Evolutionary conservation across 2,329 filamentous ascomycete species (phyloP), one percentile per base, ranked within the genome.

Genomic region (Xylaria sp.): DNA sequence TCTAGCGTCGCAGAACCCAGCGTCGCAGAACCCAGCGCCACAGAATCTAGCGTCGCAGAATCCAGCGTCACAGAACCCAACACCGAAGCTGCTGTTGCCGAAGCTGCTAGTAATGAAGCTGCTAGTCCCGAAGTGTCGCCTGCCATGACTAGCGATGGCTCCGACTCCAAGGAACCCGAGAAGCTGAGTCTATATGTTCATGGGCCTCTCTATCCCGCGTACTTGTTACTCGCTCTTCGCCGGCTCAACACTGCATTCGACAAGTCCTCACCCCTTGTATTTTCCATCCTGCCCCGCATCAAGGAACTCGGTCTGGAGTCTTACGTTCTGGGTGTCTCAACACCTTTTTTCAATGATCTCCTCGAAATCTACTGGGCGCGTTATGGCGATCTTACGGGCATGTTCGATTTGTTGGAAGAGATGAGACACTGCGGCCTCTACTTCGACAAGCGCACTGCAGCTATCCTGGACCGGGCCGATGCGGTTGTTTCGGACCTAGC

Each of bases 311-410:
- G 89, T 1, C 79, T 88, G 1, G 81, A 83, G 1, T 88, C 87
- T 0, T 90, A 88, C 68, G 85, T 90, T 5, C 80, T 93, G 0
- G 89, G 88, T 52, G 86, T 84, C 4, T 86, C 85, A 16, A 88
- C 88, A 0, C 76, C 81, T 0, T 83, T 92, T 48, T 92, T 90
- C 76, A 86, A 88, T 69, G 78, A 83, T 53, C 79, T 91, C 39
- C 78, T 90, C 23, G 73, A 77, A 11, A 79, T 87, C 19, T 77
- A 84, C 58, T 90, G 87, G 83, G 72, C 75, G 39, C 81, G 83
- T 9, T 82, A 83, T 63, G 79, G 83, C 19, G 84, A 90, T 67
- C 76, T 84, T 1, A 64, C 69, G 2, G 77, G 78, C 1, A 81
- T 88, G 23, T 73, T 85, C 54, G 75, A 78, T 3, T 70, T 88